phyloP scores from a whole-genome alignment of 1,284 basidiomycete genomes.

The Cryptococcus sp. region DNA sequence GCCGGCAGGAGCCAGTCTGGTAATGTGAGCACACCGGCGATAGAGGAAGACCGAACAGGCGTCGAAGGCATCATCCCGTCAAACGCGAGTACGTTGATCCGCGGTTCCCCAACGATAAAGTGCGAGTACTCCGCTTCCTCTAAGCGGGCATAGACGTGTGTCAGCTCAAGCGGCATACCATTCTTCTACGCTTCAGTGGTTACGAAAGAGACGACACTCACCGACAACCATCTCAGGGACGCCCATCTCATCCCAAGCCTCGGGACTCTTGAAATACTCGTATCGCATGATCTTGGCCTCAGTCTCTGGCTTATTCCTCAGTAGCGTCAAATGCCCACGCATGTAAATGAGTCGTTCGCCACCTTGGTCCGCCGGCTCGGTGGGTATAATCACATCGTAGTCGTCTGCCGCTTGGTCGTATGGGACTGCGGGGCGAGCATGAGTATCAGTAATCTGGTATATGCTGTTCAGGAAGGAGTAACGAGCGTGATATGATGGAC shows the following conservation, averaged over 20 bases:
- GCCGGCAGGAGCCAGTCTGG: neutral
- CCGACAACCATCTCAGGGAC: conserved; percentile 4
- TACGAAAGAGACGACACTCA: conserved; percentile 4
- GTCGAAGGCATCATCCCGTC: conserved; percentile 2
- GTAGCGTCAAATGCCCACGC: conserved; percentile 17
- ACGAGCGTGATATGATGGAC: neutral
- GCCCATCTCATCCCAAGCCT: conserved; percentile 12
- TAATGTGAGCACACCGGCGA: conserved; percentile 6
- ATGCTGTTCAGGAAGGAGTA: neutral
- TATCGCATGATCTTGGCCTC: conserved; percentile 10
- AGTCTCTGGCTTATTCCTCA: conserved; percentile 10
- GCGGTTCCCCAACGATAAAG: conserved; percentile 13
- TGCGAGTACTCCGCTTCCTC: conserved; percentile 18
- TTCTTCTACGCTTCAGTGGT: too few relatives aligned
- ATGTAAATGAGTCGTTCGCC: conserved; percentile 18
- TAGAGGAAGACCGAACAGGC: neutral
- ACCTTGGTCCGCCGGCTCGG: conserved; percentile 3
- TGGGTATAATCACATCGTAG: conserved; percentile 18
- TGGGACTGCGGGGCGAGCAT: conserved; percentile 15
- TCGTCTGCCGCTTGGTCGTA: conserved; percentile 9
- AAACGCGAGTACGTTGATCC: conserved; percentile 13
- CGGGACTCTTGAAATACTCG: conserved; percentile 11
- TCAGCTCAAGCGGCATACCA: neutral
- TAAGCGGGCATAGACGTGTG: too few relatives aligned
- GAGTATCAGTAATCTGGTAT: neutral